Base-by-base conservation (phyloP, 2,329 filamentous ascomycete genomes). In the Fusarium illudens region DNA sequence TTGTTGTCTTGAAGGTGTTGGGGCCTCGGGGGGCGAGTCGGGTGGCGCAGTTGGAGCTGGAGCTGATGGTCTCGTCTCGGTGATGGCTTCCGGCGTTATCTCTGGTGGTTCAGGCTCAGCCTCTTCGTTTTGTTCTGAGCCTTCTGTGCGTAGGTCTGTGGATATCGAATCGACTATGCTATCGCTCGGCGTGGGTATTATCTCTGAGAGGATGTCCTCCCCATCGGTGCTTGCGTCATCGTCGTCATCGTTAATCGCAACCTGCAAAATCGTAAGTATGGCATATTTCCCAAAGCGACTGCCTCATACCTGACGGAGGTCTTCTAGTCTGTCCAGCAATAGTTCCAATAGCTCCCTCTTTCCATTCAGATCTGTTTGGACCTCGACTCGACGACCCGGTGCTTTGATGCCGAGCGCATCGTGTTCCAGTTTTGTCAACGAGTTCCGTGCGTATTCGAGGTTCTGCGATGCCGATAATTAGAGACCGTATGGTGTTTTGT, bases 341-440 rank as follows among this genome's bases (percentile, higher is more conserved):
- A 86, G 82, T 71, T 92, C 90, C 53, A 94, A 83, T 6, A 87
- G 75, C 33, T 91, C 88, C 60, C 90, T 85, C 73, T 92, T 91
- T 42, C 81, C 79, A 63, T 87, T 84, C 30, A 95, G 81, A 64
- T 91, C 89, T 20, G 81, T 79, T 76, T 93, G 90, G 17, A 85
- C 76, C 60, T 90, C 86, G 65, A 88, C 83, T 70, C 88, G 86
- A 61, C 86, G 86, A 6, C 83, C 77, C 59, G 85, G 84, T 30
- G 85, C 80, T 75, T 89, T 89, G 65, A 89, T 79, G n/a, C 79
- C 81, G 13, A 87, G 78, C 6, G 88, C 84, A 70, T 91, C 87
- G 71, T 92, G 90, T 76, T 94, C 92, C 39, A 93, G 84, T 62
- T 85, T 89, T 19, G 90, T 85, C 58, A 94, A 86, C 29, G 92